Evolutionary conservation across 2,329 filamentous ascomycete species (phyloP).

Genomic region (Neonectria coccinea): DNA sequence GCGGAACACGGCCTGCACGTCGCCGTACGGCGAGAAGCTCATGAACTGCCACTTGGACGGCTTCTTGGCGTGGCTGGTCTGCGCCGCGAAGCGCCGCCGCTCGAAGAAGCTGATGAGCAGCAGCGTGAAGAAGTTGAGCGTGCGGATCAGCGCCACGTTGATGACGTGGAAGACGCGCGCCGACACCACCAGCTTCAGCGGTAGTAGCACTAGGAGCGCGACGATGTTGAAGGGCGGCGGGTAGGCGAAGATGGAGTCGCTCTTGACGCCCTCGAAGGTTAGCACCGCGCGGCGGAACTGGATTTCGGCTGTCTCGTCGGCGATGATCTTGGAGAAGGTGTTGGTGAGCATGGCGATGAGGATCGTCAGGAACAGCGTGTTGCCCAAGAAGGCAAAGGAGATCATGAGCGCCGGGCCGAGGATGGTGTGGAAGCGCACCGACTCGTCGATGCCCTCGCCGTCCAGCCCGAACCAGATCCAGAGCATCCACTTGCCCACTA

Average conservation of each 20-base stretch:
- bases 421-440: slow-evolving; percentile 71
- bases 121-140: slow-evolving; percentile 73
- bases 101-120: slow-evolving; percentile 72
- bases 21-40: slow-evolving; percentile 66
- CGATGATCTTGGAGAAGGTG: slow-evolving; percentile 77
- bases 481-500: slow-evolving; percentile 80
- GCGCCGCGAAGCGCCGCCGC: slow-evolving; percentile 61
- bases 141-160: slow-evolving; percentile 73
- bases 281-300: slow-evolving; percentile 78
- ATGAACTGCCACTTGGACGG: slow-evolving; percentile 59
- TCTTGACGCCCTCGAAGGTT: slow-evolving; percentile 80
- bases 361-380: slow-evolving; percentile 80
- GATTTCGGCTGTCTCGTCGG: slow-evolving; percentile 76
- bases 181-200: slow-evolving; percentile 72
- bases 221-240: slow-evolving; percentile 77
- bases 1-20: slow-evolving; percentile 70
- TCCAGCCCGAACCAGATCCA: slow-evolving; percentile 86
- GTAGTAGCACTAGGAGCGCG: slow-evolving; percentile 72
- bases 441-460: slow-evolving; percentile 65
- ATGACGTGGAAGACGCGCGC: slow-evolving; percentile 77
- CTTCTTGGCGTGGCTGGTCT: slow-evolving; percentile 38
- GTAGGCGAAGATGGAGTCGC: slow-evolving; percentile 76
- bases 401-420: slow-evolving; percentile 78
- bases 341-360: slow-evolving; percentile 80
- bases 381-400: slow-evolving; percentile 78